These are phyloP conservation scores for Acanthamoeba triangularis DNA, from an alignment of 208 protist species.

Conservation along the genomic window DNA sequence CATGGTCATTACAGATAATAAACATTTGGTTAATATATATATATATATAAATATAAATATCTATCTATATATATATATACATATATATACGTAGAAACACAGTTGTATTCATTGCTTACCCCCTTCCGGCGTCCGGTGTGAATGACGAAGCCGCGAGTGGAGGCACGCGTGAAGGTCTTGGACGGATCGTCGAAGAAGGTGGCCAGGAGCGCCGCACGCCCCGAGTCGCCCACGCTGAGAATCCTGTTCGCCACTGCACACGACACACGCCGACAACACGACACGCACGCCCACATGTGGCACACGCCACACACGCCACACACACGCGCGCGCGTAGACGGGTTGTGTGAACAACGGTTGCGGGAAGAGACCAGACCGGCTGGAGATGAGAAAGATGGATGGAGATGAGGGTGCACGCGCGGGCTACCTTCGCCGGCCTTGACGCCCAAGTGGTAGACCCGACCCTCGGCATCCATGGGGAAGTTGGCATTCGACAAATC, in stretches of 20 bases:
- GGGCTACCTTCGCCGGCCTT: slow-evolving; percentile 81
- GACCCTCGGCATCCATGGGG: slow-evolving; percentile 83
- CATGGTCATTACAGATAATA: background rate
- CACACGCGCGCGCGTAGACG: too few species aligned
- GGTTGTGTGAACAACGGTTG: background rate
- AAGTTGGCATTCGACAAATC: slow-evolving; percentile 85
- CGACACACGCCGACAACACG: background rate
- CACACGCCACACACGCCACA: background rate
- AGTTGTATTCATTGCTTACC: too few species aligned
- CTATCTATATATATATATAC: too few species aligned
- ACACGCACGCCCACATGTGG: background rate
- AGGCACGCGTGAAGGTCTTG: slow-evolving; percentile 10
- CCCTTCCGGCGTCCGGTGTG: slow-evolving; percentile 84
- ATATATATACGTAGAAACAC: background rate
- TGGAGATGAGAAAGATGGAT: background rate
- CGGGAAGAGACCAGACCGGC: background rate
- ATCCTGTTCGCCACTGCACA: slow-evolving; percentile 81
- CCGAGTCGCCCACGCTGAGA: slow-evolving; percentile 83
- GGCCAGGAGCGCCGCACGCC: slow-evolving; percentile 72
- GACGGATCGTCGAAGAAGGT: slow-evolving; percentile 57
- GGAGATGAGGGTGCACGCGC: background rate
- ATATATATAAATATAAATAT: background rate
- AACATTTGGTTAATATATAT: too few species aligned
- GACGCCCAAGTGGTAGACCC: slow-evolving; percentile 87
- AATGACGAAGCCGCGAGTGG: slow-evolving; percentile 80